These are phyloP conservation scores for Erodium chrysanthum DNA, from an alignment of 441 rosid genomes.

Conservation along the genomic window DNA sequence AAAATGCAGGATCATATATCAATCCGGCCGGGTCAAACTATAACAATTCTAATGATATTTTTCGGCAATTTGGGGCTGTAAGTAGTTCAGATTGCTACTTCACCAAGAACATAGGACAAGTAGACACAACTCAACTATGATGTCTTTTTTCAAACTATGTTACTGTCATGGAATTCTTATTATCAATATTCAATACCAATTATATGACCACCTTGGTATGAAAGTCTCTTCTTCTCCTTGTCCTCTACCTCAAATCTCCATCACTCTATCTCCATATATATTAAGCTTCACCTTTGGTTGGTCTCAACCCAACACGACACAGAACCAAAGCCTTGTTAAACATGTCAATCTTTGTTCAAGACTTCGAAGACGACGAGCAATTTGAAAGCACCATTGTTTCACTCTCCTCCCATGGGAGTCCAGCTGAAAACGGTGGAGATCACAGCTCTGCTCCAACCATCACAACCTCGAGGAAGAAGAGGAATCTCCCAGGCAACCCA, in stretches of 20 bases:
- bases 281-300: constrained; percentile 20
- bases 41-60: no score
- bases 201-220: constrained; percentile 23
- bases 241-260: constrained; percentile 17
- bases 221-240: constrained; percentile 25
- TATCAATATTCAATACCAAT: constrained; percentile 15
- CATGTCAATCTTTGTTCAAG: constrained; percentile 43
- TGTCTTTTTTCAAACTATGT: background rate
- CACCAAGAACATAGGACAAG: background rate
- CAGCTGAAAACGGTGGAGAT: constrained; percentile 26
- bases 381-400: constrained; percentile 29
- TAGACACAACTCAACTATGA: constrained; percentile 1
- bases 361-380: constrained; percentile 41
- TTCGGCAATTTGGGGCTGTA: background rate
- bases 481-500: constrained; percentile 55
- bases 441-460: constrained; percentile 23
- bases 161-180: constrained; percentile 26
- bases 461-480: constrained; percentile 31
- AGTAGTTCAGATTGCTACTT: background rate
- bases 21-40: no score
- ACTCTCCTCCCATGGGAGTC: constrained; percentile 36
- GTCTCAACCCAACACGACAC: constrained; percentile 4
- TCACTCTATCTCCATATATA: constrained; percentile 8
- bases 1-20: no score
- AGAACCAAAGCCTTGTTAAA: constrained; percentile 5